Evolutionary conservation across 768 basidiomycete genomes (phyloP).

Genomic region (Dentipellis sp.): DNA sequence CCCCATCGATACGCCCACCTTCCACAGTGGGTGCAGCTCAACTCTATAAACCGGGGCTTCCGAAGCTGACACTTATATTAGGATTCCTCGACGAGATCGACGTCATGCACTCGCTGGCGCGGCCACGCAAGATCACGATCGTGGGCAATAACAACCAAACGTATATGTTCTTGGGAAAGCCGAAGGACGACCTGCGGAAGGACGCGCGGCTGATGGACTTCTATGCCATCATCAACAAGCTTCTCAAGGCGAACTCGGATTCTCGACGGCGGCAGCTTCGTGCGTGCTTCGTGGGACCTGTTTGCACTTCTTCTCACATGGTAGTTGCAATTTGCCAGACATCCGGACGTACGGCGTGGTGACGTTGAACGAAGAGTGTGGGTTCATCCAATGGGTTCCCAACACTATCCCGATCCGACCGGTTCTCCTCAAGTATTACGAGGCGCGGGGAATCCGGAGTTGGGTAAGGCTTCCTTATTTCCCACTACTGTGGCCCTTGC

Average conservation of each 20-base stretch:
- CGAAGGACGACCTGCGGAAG: slow-evolving; percentile 94
- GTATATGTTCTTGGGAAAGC: slow-evolving; percentile 93
- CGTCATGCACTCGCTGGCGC: slow-evolving; percentile 86
- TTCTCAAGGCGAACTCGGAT: slow-evolving; percentile 89
- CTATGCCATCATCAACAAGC: slow-evolving; percentile 94
- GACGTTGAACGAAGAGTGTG: slow-evolving; percentile 94
- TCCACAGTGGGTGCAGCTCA: slow-evolving; percentile 42
- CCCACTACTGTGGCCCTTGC: neutral
- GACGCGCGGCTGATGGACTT: slow-evolving; percentile 98
- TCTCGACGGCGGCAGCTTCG: slow-evolving; percentile 85
- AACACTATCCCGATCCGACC: slow-evolving; percentile 80
- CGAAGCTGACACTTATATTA: slow-evolving; percentile 20
- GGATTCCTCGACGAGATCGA: slow-evolving; percentile 79
- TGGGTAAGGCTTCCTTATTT: slow-evolving; percentile 35
- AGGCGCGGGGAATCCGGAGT: slow-evolving; percentile 32
- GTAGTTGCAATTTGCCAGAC: slow-evolving; percentile 34
- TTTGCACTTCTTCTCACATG: neutral
- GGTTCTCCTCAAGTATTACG: slow-evolving; percentile 64
- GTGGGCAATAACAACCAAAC: slow-evolving; percentile 70
- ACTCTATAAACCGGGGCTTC: neutral
- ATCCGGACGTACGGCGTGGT: slow-evolving; percentile 99
- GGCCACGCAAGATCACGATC: slow-evolving; percentile 86
- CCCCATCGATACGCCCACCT: slow-evolving; percentile 64
- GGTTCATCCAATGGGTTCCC: slow-evolving; percentile 97
- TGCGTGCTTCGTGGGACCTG: slow-evolving; percentile 31